Base-by-base conservation (phyloP, 2,329 filamentous ascomycete species). In the Calonectria leucothoes region DNA sequence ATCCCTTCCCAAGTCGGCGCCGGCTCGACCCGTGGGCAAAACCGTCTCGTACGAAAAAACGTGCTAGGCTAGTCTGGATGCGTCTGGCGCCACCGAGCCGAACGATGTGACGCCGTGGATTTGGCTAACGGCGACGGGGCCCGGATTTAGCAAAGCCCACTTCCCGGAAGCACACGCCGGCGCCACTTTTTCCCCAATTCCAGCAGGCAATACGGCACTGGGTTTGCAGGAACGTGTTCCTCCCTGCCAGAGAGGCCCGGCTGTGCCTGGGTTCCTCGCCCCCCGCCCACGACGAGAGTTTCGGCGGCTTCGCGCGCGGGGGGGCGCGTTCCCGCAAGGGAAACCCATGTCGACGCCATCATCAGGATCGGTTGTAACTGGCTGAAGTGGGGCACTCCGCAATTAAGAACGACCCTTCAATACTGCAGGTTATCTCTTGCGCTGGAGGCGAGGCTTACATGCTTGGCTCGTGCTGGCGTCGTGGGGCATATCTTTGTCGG, bases 101-200 rank as follows among this genome's bases (percentile, higher is more conserved):
- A 27, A 35, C 55, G 55, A 61, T 61, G 55, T 61, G 55, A 61
- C 55, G 55, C 55, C 55, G 55, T 61, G 55, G 55, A 61, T 61
- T 61, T 61, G 8, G 55, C 14, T 23, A 35, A 39, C 55, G 55
- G 55, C 55, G 55, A 27, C 31, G 55, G 35, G 35, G 23, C 23
- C 55, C 55, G 33, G 6, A 39, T 61, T 37, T 23, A 61, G 55
- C 35, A 61, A 39, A 37, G 55, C n/a, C 10, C n/a, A 17, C 27
- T 25, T 29, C 33, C 55, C 35, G 33, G 55, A 25, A 27, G 35
- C 33, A 11, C 33, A 20, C 33, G 3, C 55, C n/a, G n/a, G 55
- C 6, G 14, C 55, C n/a, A 27, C 23, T 39, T 61, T 39, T 61
- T 31, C 29, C 51, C 51, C 51, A 55, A 10, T 2, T 17, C 33